Evolutionary conservation across 306 rosid genomes (phyloP), one percentile per base, ranked within the genome.

Genomic region (Ceratonia siliqua): DNA sequence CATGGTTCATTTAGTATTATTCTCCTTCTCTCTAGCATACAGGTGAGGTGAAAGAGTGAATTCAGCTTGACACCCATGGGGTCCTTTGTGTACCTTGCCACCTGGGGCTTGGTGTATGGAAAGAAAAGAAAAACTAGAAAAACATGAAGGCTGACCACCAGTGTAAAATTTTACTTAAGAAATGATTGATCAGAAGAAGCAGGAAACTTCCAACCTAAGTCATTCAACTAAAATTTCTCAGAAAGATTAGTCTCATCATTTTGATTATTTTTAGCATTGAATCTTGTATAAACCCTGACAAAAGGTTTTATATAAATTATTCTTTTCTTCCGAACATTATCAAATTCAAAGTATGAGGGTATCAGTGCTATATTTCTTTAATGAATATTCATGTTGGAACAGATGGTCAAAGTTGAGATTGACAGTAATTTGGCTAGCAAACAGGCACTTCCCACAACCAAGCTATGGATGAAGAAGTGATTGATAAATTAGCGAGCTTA

Each of bases 101-200:
- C 45, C 66, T 3, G 36, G 50, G 21, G 17, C 41, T 61, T 56
- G 43, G 63, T 18, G n/a, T 28, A 56, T 20, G 27, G 56, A 61
- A 81, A 56, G 50, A 25, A 61, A 81, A 56, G 50, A 25, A 71
- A 70, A 81, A 75, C 57, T 33, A 24, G 58, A 63, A 45, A 72
- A 71, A 20, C 45, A 43, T 35, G 35, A 64, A 64, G 15, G 61
- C 61, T 52, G 67, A 52, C 22, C 50, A 48, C n/a, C 50, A 39
- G 13, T 46, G n/a, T 39, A 25, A 18, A 27, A 27, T 53, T 66
- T 41, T 61, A 27, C 22, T 54, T 8, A 15, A 20, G 43, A 45
- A 56, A 57, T 25, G 24, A 70, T 8, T 45, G 42, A 54, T 62
- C 17, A 43, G 27, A 75, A 69, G 54, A 75, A 52, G 58, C 46